A percentile compares a stretch with the other conserved stretches of the same genome.
These are phyloP conservation scores for Syzygium jambos DNA, from an alignment of 345 rosid genomes.

Conservation along the genomic window DNA sequence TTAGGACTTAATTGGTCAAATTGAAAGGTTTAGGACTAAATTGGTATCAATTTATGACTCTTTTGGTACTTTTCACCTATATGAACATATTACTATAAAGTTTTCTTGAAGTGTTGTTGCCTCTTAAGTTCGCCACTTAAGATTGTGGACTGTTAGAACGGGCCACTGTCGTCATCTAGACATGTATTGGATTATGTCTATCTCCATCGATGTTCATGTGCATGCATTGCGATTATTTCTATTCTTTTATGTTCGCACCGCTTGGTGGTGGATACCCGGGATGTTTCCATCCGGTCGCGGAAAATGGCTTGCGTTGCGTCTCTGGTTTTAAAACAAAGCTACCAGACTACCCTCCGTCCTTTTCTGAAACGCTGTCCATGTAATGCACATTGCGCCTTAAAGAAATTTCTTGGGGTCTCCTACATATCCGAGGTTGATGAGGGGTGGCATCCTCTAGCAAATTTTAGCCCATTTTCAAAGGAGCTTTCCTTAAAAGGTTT, in stretches of 20 bases:
- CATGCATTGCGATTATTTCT: background rate
- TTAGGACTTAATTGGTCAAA: too few relatives aligned
- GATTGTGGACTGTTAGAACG: background rate
- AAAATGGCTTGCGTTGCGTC: background rate
- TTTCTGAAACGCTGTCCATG: background rate
- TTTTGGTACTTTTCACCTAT: too few relatives aligned
- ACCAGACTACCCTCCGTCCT: background rate
- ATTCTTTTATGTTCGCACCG: background rate
- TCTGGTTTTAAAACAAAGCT: background rate
- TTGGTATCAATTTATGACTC: too few relatives aligned
- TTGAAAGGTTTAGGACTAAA: too few relatives aligned
- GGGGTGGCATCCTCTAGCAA: background rate
- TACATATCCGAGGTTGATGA: background rate
- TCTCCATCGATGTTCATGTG: background rate
- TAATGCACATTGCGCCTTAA: background rate
- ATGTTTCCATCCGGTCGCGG: background rate
- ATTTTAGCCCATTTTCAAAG: background rate
- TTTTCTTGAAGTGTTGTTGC: background rate
- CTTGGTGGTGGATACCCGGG: background rate
- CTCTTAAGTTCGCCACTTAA: background rate
- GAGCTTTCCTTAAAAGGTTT: background rate
- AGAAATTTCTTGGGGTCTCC: background rate
- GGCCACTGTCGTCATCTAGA: background rate
- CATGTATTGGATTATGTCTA: background rate
- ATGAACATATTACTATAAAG: background rate